Evolutionary conservation across 176 grass and related monocot species (phyloP), one percentile per base, ranked within the genome.

Genomic region (Musa itinerans): DNA sequence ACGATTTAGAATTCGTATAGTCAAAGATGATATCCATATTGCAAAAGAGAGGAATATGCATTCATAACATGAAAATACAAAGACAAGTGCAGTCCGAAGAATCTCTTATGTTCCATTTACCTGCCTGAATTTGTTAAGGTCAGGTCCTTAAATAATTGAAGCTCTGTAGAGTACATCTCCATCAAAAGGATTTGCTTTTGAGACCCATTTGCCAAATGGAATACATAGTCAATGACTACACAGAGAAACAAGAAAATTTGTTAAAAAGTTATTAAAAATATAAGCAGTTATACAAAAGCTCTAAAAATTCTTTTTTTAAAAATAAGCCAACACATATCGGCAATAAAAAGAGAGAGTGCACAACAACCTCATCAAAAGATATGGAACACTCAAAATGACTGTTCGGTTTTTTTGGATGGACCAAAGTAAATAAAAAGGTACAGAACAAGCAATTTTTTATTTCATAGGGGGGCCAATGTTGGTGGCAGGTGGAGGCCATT

Each of bases 101-200:
- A 54, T 16, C 2, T 29, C 19, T 50, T 25, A 4, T 69, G 27
- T 11, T 68, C 19, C 52, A 27, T 16, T 76, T 80, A 98, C 95
- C 90, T 83, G 68, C 3, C 73, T 6, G 86, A 87, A 72, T 91
- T 91, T 75, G 85, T 83, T 76, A 76, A 79, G 49, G 95, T 87
- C 50, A 98, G 66, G 70, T 89, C 90, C 76, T 91, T 85, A 81
- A 98, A 98, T 52, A 98, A 83, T 80, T 89, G 88, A 85, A 98
- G 90, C 65, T 98, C 95, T 9, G 95, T 80, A n/a, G 84, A 93
- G 84, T 93, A 98, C 83, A 98, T 83, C 78, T 98, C 95, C 73
- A 93, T 71, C 77, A 93, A 78, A 81, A 98, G 53, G 56, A 84
- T 90, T 86, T 73, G 86, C 82, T 90, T 93, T 70, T 93, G 95